phyloP scores from a whole-genome alignment of 805 yeast species.

The Cyberlindnera xylosilytica region DNA sequence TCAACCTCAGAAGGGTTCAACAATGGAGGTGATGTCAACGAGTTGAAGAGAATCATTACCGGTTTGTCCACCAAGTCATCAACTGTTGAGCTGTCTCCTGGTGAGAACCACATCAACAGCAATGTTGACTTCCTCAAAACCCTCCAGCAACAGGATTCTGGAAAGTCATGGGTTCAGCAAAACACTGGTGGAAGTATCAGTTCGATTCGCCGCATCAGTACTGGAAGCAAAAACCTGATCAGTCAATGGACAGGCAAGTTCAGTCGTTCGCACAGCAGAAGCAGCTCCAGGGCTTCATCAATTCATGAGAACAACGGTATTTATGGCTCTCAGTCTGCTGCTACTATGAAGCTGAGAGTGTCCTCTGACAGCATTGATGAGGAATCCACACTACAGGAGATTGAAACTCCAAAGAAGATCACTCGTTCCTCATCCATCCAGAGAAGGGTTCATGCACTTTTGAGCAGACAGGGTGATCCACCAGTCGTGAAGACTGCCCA shows the following conservation, averaged over 20 bases:
- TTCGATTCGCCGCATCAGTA: constrained; percentile 28
- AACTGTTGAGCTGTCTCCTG: constrained; percentile 23
- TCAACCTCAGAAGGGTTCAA: constrained; percentile 11
- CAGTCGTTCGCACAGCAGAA: constrained; percentile 26
- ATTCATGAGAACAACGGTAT: constrained; percentile 25
- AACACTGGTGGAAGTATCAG: constrained; percentile 32
- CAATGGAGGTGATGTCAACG: constrained; percentile 8
- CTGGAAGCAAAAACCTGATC: constrained; percentile 27
- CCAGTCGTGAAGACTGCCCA: constrained; percentile 60
- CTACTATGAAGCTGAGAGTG: constrained; percentile 16
- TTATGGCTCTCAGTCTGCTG: constrained; percentile 15
- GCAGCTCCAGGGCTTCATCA: constrained; percentile 28
- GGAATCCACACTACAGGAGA: constrained; percentile 14
- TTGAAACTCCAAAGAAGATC: constrained; percentile 7
- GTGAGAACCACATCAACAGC: constrained; percentile 29
- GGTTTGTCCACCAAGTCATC: constrained; percentile 21
- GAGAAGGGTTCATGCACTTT: constrained; percentile 27
- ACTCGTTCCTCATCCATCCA: constrained; percentile 27
- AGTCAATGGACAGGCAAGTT: constrained; percentile 28
- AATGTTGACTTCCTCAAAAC: constrained; percentile 37
- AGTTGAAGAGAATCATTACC: constrained; percentile 28
- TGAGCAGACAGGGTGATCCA: constrained; percentile 37
- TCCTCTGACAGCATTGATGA: constrained; percentile 27
- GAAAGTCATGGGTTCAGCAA: constrained; percentile 31
- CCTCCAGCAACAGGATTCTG: constrained; percentile 35